Evolutionary conservation across 371 early-diverging fungal species (phyloP).

Genomic region (Mortierella sp.): DNA sequence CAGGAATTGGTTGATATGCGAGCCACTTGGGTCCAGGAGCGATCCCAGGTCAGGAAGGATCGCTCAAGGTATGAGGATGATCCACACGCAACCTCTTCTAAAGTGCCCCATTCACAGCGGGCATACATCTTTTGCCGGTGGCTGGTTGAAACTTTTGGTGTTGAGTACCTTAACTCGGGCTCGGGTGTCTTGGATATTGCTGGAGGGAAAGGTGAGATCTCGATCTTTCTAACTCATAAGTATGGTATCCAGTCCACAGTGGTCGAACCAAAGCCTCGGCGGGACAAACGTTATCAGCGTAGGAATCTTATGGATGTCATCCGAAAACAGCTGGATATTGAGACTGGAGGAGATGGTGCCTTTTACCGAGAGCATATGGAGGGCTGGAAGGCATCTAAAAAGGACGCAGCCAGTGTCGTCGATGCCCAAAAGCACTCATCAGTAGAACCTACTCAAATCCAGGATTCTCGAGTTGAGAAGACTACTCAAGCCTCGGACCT

Average conservation of each 20-base stretch:
- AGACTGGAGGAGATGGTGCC: constrained; percentile 43
- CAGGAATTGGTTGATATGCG: constrained; percentile 16
- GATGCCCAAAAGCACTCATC: too few species aligned
- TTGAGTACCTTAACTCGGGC: constrained; percentile 37
- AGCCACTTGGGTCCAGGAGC: constrained; percentile 58
- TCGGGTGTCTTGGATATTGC: constrained; percentile 63
- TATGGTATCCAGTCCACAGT: constrained; percentile 57
- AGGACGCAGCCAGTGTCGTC: constrained; percentile 40
- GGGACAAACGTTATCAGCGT: constrained; percentile 57
- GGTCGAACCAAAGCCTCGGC: constrained; percentile 61
- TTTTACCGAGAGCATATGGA: constrained; percentile 32
- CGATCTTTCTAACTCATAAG: constrained; percentile 61
- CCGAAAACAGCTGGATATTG: constrained; percentile 44
- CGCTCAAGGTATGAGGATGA: constrained; percentile 38
- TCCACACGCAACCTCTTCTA: constrained; percentile 49
- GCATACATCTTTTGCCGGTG: constrained; percentile 64
- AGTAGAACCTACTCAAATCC: too few species aligned
- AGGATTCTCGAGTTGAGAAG: too few species aligned
- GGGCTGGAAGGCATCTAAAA: constrained; percentile 5
- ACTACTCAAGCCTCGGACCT: background rate
- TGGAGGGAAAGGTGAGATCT: constrained; percentile 67
- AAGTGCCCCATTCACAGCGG: constrained; percentile 62
- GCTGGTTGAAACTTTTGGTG: constrained; percentile 56
- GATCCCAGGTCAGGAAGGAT: constrained; percentile 20
- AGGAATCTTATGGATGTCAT: constrained; percentile 57